phyloP scores from a whole-genome alignment of 2,329 filamentous ascomycete species.

The Chlorencoelia australis region DNA sequence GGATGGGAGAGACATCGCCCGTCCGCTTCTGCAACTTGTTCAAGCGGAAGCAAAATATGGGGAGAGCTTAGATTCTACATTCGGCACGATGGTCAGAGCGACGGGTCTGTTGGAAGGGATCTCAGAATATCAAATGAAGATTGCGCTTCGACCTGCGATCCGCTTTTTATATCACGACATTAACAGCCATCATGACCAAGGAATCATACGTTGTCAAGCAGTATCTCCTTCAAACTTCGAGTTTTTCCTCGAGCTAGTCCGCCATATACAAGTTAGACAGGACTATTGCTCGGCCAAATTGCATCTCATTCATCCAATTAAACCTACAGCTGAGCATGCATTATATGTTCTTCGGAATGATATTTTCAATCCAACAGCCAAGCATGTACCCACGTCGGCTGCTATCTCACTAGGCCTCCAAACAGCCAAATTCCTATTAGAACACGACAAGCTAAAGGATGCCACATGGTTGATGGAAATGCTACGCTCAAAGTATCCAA shows the following conservation, averaged over 20 bases:
- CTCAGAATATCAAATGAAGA: too few relatives aligned
- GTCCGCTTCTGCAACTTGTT: background rate
- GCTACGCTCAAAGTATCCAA: constrained; percentile 16
- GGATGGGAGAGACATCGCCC: background rate
- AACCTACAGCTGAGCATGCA: constrained; percentile 15
- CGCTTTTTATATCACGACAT: too few relatives aligned
- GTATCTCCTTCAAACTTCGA: constrained; percentile 13
- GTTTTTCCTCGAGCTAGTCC: constrained; percentile 14
- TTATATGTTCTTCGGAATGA: constrained; percentile 14
- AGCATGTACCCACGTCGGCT: too few relatives aligned
- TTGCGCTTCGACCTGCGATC: too few relatives aligned
- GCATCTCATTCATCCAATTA: constrained; percentile 20
- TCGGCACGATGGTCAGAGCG: too few relatives aligned
- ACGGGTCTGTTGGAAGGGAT: too few relatives aligned
- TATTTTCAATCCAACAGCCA: too few relatives aligned
- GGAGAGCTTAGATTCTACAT: too few relatives aligned
- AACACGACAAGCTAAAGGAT: constrained; percentile 14
- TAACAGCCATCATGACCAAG: too few relatives aligned
- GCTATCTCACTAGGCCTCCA: constrained; percentile 15
- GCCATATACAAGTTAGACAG: too few relatives aligned
- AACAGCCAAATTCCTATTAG: constrained; percentile 19
- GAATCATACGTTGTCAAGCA: background rate
- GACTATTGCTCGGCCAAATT: too few relatives aligned
- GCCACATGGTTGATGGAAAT: constrained; percentile 22
- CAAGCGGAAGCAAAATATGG: too few relatives aligned